These are phyloP conservation scores for Nothomitra cinnamomea DNA, from an alignment of 2,329 filamentous ascomycete species.

Conservation along the genomic window DNA sequence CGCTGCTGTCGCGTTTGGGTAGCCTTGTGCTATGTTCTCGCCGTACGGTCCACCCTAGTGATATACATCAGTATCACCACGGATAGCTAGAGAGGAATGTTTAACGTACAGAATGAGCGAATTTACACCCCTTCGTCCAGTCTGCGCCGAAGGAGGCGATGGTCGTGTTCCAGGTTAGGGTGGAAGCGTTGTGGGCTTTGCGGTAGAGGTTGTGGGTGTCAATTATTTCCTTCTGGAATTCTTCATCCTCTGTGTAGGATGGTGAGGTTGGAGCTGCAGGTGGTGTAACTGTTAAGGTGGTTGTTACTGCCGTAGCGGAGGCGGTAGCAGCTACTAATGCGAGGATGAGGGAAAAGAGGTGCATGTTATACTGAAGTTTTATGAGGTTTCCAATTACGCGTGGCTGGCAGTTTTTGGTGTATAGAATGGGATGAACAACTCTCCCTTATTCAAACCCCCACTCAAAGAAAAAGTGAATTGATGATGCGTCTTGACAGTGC, in stretches of 20 bases:
- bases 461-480: no score
- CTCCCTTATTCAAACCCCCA: no score
- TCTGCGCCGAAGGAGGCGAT: slow-evolving; percentile 36
- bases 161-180: slow-evolving; percentile 47
- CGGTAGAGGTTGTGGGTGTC: slow-evolving; percentile 52
- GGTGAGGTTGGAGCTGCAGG: slow-evolving; percentile 6
- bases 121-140: slow-evolving; percentile 30
- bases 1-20: slow-evolving; percentile 37
- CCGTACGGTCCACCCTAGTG: slow-evolving; percentile 43
- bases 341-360: neutral
- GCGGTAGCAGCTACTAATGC: neutral
- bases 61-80: neutral
- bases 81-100: neutral
- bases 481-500: no score
- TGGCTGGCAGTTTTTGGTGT: no score
- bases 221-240: slow-evolving; percentile 37
- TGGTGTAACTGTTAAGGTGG: slow-evolving; percentile 1
- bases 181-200: slow-evolving; percentile 39
- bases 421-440: no score
- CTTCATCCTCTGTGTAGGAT: slow-evolving; percentile 25
- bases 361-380: no score
- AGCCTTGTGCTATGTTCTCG: slow-evolving; percentile 59
- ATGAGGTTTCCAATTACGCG: no score
- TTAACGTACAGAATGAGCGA: slow-evolving; percentile 17
- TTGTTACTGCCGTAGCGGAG: neutral